Evolutionary conservation across 768 basidiomycete species (phyloP).

Genomic region (Lentinula sp.): DNA sequence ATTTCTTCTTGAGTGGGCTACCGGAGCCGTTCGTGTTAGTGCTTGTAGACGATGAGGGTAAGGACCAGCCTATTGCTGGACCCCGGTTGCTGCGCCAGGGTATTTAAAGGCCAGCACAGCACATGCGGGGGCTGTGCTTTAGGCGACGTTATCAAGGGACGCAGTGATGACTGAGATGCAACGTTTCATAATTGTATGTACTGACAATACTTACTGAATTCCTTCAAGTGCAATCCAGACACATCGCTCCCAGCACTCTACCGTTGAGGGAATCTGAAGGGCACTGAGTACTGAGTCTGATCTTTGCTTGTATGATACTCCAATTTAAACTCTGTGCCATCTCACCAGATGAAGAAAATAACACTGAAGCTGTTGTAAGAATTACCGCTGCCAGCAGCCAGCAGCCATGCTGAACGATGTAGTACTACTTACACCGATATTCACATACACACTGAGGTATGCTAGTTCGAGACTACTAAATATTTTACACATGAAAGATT

Average conservation of each 20-base stretch:
- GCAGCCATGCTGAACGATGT: too few relatives aligned
- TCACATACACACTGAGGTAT: background rate
- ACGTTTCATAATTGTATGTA: background rate
- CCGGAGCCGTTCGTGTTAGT: background rate
- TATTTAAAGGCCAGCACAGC: constrained; percentile 23
- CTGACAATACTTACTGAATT: too few relatives aligned
- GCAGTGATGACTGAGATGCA: background rate
- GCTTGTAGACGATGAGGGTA: constrained; percentile 13
- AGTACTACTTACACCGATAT: background rate
- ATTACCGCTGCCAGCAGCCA: too few relatives aligned
- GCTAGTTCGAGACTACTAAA: background rate
- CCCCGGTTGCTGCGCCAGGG: constrained; percentile 22
- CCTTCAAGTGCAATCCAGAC: too few relatives aligned
- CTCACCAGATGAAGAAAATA: too few relatives aligned
- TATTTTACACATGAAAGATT: background rate
- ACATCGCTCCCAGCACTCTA: too few relatives aligned
- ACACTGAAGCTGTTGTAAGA: too few relatives aligned
- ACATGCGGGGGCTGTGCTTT: background rate
- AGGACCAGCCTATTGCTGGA: constrained; percentile 32
- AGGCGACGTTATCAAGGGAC: background rate
- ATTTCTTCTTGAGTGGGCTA: background rate
- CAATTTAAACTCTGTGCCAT: too few relatives aligned
- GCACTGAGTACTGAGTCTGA: too few relatives aligned
- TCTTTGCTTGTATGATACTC: too few relatives aligned
- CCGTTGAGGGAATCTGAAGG: too few relatives aligned